Percentiles rank a stretch among this genome's conserved stretches.
These are phyloP conservation scores for Lathyrus aphaca DNA, from an alignment of 306 rosid genomes.

Conservation along the genomic window DNA sequence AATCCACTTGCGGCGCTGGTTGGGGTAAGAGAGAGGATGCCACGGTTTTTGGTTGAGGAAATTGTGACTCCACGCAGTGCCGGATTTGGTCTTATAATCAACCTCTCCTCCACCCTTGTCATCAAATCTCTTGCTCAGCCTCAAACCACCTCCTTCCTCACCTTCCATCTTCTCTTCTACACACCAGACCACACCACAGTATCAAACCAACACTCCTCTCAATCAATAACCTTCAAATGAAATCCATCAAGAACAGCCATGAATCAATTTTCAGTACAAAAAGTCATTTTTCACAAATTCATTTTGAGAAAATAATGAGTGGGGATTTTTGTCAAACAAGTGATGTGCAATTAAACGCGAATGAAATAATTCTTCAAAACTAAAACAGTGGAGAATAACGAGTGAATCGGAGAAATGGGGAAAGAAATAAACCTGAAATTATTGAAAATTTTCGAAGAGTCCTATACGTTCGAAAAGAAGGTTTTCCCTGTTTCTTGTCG, in stretches of 20 bases:
- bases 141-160: slow-evolving; percentile 76
- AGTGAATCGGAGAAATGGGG: too few relatives aligned
- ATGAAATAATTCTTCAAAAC: too few relatives aligned
- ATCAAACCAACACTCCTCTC: not conserved
- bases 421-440: too few relatives aligned
- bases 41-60: slow-evolving; percentile 96
- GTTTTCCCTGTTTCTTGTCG: too few relatives aligned
- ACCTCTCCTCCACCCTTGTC: slow-evolving; percentile 63
- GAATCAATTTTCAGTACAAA: not conserved
- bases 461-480: too few relatives aligned
- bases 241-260: not conserved
- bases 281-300: not conserved
- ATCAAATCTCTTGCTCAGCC: slow-evolving; percentile 80
- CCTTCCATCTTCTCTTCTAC: slow-evolving; percentile 68
- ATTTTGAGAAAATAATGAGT: not conserved
- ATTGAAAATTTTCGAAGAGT: too few relatives aligned
- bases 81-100: slow-evolving; percentile 80
- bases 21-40: slow-evolving; percentile 98
- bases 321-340: not conserved
- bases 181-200: slow-evolving; percentile 2
- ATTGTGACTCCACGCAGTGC: slow-evolving; percentile 97
- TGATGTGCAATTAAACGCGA: too few relatives aligned
- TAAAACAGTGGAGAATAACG: too few relatives aligned
- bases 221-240: not conserved
- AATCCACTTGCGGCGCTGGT: slow-evolving; percentile 98